These are phyloP conservation scores for Cutaneotrichosporon spelunceum DNA, from an alignment of 1,284 basidiomycete species.

Conservation along the genomic window DNA sequence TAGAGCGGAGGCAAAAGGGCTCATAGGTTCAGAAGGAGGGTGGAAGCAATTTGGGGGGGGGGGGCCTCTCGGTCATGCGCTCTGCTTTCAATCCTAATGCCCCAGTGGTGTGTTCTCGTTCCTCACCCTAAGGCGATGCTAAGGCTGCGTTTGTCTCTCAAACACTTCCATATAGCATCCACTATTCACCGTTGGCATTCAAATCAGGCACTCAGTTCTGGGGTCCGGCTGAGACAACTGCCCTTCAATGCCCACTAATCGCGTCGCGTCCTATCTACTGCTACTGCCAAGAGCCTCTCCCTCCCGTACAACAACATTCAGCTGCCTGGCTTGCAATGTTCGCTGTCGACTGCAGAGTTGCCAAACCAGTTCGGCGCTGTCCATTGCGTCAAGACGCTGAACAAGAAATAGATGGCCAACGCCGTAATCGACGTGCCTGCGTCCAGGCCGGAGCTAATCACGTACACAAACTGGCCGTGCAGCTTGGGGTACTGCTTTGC, in stretches of 20 bases:
- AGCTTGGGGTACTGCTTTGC: conserved; percentile 41
- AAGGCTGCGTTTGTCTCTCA: too few species aligned
- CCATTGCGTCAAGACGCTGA: conserved; percentile 39
- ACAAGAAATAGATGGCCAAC: conserved; percentile 52
- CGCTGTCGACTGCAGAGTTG: conserved; percentile 44
- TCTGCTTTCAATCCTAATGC: too few species aligned
- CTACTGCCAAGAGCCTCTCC: too few species aligned
- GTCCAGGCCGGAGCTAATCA: conserved; percentile 53
- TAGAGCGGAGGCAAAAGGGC: too few species aligned
- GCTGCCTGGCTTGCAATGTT: conserved; percentile 49
- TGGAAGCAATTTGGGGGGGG: too few species aligned
- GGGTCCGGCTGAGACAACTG: background rate
- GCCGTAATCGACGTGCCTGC: conserved; percentile 54
- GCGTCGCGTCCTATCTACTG: background rate
- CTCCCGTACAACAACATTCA: conserved; percentile 16
- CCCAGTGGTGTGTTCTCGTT: too few species aligned
- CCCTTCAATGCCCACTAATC: background rate
- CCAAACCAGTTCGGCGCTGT: conserved; percentile 49
- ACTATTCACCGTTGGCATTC: background rate
- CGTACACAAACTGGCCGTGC: conserved; percentile 46
- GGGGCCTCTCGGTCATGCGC: too few species aligned
- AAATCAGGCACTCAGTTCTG: background rate
- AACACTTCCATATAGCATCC: background rate
- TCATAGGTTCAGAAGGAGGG: too few species aligned
- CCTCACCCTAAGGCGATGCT: too few species aligned